Evolutionary conservation across 2,329 filamentous ascomycete genomes (phyloP).

Genomic region (Fusarium denticulatum): DNA sequence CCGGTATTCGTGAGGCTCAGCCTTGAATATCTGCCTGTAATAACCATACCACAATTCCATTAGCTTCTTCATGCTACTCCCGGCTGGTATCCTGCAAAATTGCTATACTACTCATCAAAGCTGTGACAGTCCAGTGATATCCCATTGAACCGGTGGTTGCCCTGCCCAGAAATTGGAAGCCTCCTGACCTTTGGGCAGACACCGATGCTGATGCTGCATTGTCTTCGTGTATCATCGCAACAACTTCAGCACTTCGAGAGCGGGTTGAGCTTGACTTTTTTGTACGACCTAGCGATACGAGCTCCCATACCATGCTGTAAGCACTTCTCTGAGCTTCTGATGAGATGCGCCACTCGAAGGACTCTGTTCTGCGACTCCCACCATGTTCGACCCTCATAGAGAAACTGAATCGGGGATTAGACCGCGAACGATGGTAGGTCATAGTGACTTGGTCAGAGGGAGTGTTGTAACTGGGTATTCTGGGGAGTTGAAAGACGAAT

Average conservation of each 20-base stretch:
- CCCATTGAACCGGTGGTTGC: conserved; percentile 17
- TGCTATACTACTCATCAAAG: conserved; percentile 13
- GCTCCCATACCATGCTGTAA: conserved; percentile 23
- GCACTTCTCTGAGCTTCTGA: background rate
- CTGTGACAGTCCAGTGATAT: conserved; percentile 26
- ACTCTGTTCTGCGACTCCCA: background rate
- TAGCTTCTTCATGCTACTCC: rapidly evolving
- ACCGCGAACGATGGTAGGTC: background rate
- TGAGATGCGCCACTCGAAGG: conserved; percentile 24
- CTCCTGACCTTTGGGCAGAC: background rate
- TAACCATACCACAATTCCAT: rapidly evolving
- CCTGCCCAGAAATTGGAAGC: conserved; percentile 14
- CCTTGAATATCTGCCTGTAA: rapidly evolving
- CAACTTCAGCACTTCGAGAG: conserved; percentile 3
- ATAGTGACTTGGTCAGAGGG: conserved; percentile 1
- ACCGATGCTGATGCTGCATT: background rate
- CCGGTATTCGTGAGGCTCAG: background rate
- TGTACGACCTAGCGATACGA: background rate
- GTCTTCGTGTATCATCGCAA: conserved; percentile 22
- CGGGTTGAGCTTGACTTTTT: background rate
- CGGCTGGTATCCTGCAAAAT: conserved; percentile 1
- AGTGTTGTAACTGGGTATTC: conserved; percentile 4
- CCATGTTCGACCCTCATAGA: conserved; percentile 19
- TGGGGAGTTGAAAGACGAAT: conserved; percentile 25
- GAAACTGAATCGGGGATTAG: conserved; percentile 11